phyloP scores from a whole-genome alignment of 148 eudicot genomes.

The Chenopodium berlandieri region DNA sequence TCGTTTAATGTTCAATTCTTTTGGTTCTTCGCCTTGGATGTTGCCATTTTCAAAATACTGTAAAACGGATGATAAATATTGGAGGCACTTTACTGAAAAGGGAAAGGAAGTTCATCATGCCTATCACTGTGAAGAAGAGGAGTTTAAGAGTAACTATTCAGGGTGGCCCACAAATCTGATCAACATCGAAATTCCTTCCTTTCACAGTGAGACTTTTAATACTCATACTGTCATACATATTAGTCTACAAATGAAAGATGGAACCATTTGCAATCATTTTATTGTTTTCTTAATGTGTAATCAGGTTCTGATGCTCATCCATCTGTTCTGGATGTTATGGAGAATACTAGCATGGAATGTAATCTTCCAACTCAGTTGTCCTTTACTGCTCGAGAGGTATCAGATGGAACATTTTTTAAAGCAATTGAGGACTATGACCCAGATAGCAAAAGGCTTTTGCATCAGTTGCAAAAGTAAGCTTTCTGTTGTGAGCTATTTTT shows the following conservation, averaged over 20 bases:
- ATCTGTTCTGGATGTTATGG: conserved; percentile 45
- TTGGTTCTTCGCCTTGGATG: conserved; percentile 95
- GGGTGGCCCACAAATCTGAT: conserved; percentile 93
- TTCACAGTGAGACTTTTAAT: conserved; percentile 40
- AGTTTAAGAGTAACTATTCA: conserved; percentile 63
- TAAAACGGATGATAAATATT: conserved; percentile 59
- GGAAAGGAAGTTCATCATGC: conserved; percentile 46
- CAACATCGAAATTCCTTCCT: conserved; percentile 84
- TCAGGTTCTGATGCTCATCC: conserved; percentile 76
- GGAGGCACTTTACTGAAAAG: conserved; percentile 60
- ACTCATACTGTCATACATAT: conserved; percentile 4
- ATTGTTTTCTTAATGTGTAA: conserved; percentile 10
- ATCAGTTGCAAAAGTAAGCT: conserved; percentile 71
- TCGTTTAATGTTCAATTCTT: conserved; percentile 93
- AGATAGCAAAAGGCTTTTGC: conserved; percentile 67
- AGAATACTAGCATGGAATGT: conserved; percentile 68
- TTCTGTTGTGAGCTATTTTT: neutral
- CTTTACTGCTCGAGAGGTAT: conserved; percentile 80
- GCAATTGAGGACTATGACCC: conserved; percentile 91
- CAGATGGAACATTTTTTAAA: conserved; percentile 91
- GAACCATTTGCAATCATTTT: neutral
- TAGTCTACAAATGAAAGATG: conserved; percentile 5
- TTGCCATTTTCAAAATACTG: conserved; percentile 86
- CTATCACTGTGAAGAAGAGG: conserved; percentile 68
- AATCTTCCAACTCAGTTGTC: conserved; percentile 83